A percentile compares a stretch with the other conserved stretches of the same genome.
Conservation (phyloP, 169 alveolate species). For the Cryptosporidium canis region DNA sequence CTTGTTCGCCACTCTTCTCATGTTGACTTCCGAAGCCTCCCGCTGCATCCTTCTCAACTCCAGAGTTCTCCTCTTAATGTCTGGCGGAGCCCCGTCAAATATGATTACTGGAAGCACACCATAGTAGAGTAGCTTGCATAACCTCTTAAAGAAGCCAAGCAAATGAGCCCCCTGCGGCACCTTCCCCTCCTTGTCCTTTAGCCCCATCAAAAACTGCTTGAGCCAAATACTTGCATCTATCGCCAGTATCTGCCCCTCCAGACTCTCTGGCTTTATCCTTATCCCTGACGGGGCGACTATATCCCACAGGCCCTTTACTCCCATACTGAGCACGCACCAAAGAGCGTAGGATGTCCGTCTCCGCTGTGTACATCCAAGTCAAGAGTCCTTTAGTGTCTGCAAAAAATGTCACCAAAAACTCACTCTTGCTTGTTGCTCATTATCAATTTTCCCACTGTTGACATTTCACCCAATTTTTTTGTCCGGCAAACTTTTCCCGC, state of each 20-base stretch:
- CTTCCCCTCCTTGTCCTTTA: conserved; percentile 68
- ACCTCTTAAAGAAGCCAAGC: conserved; percentile 86
- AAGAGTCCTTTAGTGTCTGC: too few species aligned
- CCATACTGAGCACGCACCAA: too few species aligned
- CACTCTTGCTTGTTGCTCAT: neutral
- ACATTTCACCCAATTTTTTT: neutral
- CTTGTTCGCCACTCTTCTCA: conserved; percentile 78
- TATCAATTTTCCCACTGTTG: neutral
- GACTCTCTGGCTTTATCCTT: conserved; percentile 81
- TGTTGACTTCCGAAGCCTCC: conserved; percentile 61
- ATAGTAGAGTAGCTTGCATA: conserved; percentile 87
- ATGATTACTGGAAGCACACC: conserved; percentile 90
- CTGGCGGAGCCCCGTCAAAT: conserved; percentile 92
- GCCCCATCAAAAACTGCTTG: conserved; percentile 79
- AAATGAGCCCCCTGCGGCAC: conserved; percentile 75
- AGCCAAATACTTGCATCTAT: conserved; percentile 90
- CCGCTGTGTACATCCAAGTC: too few species aligned
- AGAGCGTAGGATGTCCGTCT: too few species aligned
- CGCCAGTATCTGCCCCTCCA: conserved; percentile 86
- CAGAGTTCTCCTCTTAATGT: conserved; percentile 84
- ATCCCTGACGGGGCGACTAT: conserved; percentile 88
- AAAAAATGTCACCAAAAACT: too few species aligned
- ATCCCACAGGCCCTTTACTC: conserved; percentile 88
- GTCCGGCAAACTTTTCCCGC: neutral
- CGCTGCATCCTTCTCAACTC: conserved; percentile 80